Evolutionary conservation across 2,329 filamentous ascomycete species (phyloP), one percentile per base, ranked within the genome.

Genomic region (Epichloe typhina): DNA sequence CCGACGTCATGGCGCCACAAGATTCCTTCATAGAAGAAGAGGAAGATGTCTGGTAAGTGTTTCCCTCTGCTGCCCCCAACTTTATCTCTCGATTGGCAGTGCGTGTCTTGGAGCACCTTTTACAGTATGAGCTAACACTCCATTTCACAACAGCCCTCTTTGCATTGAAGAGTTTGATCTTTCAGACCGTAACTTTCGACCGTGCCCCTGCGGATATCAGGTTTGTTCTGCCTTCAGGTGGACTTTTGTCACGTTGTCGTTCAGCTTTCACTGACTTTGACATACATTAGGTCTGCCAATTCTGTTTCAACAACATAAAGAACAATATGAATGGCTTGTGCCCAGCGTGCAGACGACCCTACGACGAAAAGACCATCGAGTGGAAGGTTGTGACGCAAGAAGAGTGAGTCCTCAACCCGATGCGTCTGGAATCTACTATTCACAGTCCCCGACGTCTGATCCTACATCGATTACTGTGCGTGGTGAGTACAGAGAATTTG

Each of bases 111-210:
- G 46, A 45, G n/a, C 15, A 31, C n/a, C 41, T 37, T 21, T 7
- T n/a, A 38, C 40, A 17, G 23, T 39, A 50, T 26, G 8, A 35
- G 21, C 44, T 52, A 40, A 52, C 19, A 44, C 31, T 3, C 47
- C 7, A 23, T 23, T 38, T n/a, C 39, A 48, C 26, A 26, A 55
- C 61, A 98, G 93, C 69, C 93, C 93, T 59, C 84, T 98, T 56
- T 98, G 93, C 67, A 95, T 98, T 64, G 93, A 98, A 72, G 94
- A 98, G 73, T 94, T 98, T 65, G 94, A 98, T 70, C 82, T 98
- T 47, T 94, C 89, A 41, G 93, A 98, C 74, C 87, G 88, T 67
- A 95, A 95, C 70, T 98, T 98, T 70, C 83, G 85, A 63, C 93
- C 93, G 58, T 98, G 93, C 73, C 91, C 91, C 52, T 98, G 93